Conservation (phyloP, 2,329 filamentous ascomycete species). For the Xylariomycetidae sp. region DNA sequence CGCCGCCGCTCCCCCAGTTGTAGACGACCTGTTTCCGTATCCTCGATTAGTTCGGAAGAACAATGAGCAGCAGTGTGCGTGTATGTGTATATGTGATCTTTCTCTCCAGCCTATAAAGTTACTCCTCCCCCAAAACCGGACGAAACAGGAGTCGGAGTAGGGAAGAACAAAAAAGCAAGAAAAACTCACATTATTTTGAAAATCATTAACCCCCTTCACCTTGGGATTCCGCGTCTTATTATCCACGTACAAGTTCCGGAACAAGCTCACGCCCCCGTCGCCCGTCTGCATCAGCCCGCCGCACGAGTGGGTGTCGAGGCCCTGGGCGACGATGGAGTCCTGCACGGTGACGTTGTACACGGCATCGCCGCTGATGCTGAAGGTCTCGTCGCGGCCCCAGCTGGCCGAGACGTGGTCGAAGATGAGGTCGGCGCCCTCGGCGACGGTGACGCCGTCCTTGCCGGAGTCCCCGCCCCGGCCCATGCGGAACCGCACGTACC, state of each 20-base stretch:
- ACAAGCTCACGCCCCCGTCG: conserved; percentile 44
- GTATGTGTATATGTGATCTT: too few species aligned
- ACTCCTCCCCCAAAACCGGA: too few species aligned
- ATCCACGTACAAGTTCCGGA: conserved; percentile 52
- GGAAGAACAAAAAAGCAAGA: background rate
- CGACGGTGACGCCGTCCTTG: conserved; percentile 51
- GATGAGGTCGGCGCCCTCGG: conserved; percentile 48
- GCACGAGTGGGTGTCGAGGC: conserved; percentile 48
- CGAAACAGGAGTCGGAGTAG: too few species aligned
- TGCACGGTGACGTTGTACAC: conserved; percentile 46
- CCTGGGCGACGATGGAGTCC: conserved; percentile 49
- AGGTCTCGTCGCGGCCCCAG: conserved; percentile 54
- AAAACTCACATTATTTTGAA: conserved; percentile 35
- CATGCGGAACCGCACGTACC: conserved; percentile 53
- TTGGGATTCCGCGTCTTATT: conserved; percentile 55
- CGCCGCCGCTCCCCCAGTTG: conserved; percentile 51
- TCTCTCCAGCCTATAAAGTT: too few species aligned
- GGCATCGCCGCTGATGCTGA: conserved; percentile 44
- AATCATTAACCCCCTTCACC: conserved; percentile 53
- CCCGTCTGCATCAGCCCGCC: conserved; percentile 48
- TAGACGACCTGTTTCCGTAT: conserved; percentile 48
- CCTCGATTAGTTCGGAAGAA: too few species aligned
- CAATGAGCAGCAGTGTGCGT: background rate
- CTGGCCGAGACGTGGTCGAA: conserved; percentile 51
- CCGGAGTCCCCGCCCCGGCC: conserved; percentile 44